phyloP scores from a whole-genome alignment of 805 yeast species.

The Starmerella cellae region DNA sequence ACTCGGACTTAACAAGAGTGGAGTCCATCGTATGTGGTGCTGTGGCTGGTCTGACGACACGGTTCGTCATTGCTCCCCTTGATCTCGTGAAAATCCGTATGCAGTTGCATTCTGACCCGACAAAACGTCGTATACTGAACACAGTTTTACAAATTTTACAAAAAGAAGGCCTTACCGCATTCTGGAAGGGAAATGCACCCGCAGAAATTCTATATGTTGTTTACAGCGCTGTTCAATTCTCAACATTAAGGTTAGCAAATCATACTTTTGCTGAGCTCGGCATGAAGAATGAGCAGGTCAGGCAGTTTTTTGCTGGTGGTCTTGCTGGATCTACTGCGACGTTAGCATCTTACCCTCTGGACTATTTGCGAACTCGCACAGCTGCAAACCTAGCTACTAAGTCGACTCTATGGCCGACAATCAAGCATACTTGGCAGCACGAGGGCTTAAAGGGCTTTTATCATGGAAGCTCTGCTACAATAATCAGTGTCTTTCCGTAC shows the following conservation, averaged over 20 bases:
- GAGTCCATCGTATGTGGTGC: slow-evolving; percentile 60
- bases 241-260: slow-evolving; percentile 50
- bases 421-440: slow-evolving; percentile 26
- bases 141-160: slow-evolving; percentile 34
- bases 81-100: slow-evolving; percentile 67
- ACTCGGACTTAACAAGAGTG: slow-evolving; percentile 38
- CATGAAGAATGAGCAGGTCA: slow-evolving; percentile 26
- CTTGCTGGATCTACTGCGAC: slow-evolving; percentile 69
- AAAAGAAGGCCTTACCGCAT: slow-evolving; percentile 57
- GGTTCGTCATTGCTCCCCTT: slow-evolving; percentile 60
- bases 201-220: slow-evolving; percentile 75
- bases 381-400: slow-evolving; percentile 42
- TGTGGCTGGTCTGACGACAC: slow-evolving; percentile 48
- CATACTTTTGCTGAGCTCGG: slow-evolving; percentile 9
- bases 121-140: slow-evolving; percentile 5
- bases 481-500: slow-evolving; percentile 52
- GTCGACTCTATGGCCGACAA: slow-evolving; percentile 21
- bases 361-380: slow-evolving; percentile 71
- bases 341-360: slow-evolving; percentile 70
- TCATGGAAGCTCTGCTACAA: slow-evolving; percentile 37
- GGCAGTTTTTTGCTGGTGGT: slow-evolving; percentile 53
- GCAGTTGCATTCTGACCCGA: slow-evolving; percentile 37
- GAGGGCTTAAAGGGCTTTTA: slow-evolving; percentile 39
- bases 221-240: slow-evolving; percentile 78
- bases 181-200: slow-evolving; percentile 96